Base-by-base conservation (phyloP, 371 early-diverging fungal genomes). In the Zychaea mexicana region DNA sequence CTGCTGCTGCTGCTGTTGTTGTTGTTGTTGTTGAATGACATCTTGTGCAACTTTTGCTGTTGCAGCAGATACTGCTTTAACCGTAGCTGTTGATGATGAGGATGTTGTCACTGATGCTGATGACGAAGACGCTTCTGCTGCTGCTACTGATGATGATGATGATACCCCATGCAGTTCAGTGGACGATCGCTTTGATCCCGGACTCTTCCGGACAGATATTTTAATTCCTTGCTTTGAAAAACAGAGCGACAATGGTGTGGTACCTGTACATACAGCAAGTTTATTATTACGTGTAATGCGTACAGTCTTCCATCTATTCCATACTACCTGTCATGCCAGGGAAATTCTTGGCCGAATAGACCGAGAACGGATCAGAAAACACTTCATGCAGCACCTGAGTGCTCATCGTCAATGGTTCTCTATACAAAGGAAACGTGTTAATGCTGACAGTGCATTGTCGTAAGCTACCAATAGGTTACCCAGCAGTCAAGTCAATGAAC, bases 181-280 rank as follows among this genome's bases (percentile, higher is more conserved):
- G 21, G 59, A 52, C 21, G 58, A 31, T 7, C 65, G 65, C 32
- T 65, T 65, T 21, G 49, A 15, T 15, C 65, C 47, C 26, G 58
- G 59, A 17, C 58, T 59, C 22, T 65, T 65, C n/a, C 89, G 82
- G 60, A 90, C 87, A 26, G 90, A 88, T 61, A 90, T 90, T 64
- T 87, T 85, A 52, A 89, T 78, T 8, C 90, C 90, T 71, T 91
- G 90, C 28, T 78, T 78, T 6, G 90, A 87, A 71, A 92, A 91
- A 57, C 86, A 83, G 68, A 81, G 85, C 0, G 90, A 90, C 0
- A 92, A 71, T 7, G 78, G 75, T 8, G 90, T 90, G 3, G 90
- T 88, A 47, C 81, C 86, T 90, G n/a, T n/a, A n/a, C n/a, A n/a
- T n/a, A n/a, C 15, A 30, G 0, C 5, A 30, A 31, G 15, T 24